Percentiles rank a stretch among this genome's conserved stretches.
Conservation (phyloP, 2,329 filamentous ascomycete genomes). For the Neopestalotiopsis clavispora region DNA sequence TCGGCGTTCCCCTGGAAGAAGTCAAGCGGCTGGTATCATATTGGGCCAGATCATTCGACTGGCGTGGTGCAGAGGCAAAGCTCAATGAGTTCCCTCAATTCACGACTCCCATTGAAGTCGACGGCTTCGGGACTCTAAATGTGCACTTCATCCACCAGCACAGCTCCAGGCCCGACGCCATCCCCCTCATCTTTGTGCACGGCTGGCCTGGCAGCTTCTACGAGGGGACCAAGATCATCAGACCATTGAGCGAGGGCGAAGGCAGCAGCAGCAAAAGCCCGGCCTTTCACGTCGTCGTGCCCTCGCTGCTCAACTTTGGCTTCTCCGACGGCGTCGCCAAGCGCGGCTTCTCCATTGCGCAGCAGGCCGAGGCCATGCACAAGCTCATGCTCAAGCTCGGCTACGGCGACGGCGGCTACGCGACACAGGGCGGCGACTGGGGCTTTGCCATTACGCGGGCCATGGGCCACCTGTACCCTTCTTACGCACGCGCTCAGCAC, state of each 20-base stretch:
- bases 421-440: slow-evolving; percentile 70
- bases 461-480: slow-evolving; percentile 63
- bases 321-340: slow-evolving; percentile 45
- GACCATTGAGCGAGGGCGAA: slow-evolving; percentile 29
- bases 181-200: slow-evolving; percentile 34
- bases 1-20: slow-evolving; percentile 64
- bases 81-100: slow-evolving; percentile 68
- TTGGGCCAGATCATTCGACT: slow-evolving; percentile 65
- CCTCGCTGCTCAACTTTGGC: slow-evolving; percentile 52
- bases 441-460: slow-evolving; percentile 67
- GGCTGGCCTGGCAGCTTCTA: slow-evolving; percentile 63
- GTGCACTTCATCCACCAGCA: slow-evolving; percentile 66
- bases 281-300: slow-evolving; percentile 52
- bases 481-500: slow-evolving; percentile 64
- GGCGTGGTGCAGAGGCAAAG: slow-evolving; percentile 61
- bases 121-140: slow-evolving; percentile 62
- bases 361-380: slow-evolving; percentile 65
- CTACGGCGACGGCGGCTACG: slow-evolving; percentile 58
- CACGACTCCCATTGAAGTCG: slow-evolving; percentile 54
- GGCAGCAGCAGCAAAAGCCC: slow-evolving; percentile 29
- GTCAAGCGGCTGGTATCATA: slow-evolving; percentile 61
- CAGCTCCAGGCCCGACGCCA: slow-evolving; percentile 49
- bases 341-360: slow-evolving; percentile 58
- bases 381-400: slow-evolving; percentile 65
- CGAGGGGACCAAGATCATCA: slow-evolving; percentile 61